Evolutionary conservation across 345 rosid genomes (phyloP), one percentile per base, ranked within the genome.

Genomic region (Citrus medica): DNA sequence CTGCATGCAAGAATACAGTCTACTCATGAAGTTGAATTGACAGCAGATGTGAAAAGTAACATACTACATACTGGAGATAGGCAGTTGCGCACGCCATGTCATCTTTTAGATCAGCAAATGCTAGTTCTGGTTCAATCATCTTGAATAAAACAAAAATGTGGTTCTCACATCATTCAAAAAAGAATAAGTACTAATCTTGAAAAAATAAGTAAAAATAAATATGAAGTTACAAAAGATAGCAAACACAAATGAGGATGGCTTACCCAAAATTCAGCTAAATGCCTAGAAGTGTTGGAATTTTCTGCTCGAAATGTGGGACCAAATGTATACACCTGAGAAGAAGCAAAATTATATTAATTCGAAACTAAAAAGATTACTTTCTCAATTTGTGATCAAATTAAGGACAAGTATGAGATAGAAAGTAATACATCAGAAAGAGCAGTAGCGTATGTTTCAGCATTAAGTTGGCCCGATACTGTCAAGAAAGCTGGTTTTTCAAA

Each of bases 51-150:
- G 88, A 82, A 81, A 84, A 82, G 91, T n/a, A 90, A 94, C 99
- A 84, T 96, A 96, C 99, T 88, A 92, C 98, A 74, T 96, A 94
- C 98, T 96, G 99, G 97, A 96, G 99, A 92, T 94, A 96, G 86
- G 99, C 98, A 62, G 98, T 83, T 79, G 99, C 98, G 83, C 99
- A 96, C 46, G 98, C 97, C 99, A 94, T 94, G 91, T 94, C 98
- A 83, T 94, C 99, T 78, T 91, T 80, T 79, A 96, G 90, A 86
- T 96, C 94, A 71, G 99, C 98, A 89, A 92, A 94, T 83, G 99
- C 99, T 73, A 96, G 95, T 82, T 96, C 99, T 37, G 99, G 99
- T 83, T 96, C 99, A 89, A 96, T 96, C 97, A 96, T 96, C 99
- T 93, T 69, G 79, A 42, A 68, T 9, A 74, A 74, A 74, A 77